Evolutionary conservation across 345 rosid genomes (phyloP).

Genomic region (Eucalyptus paniculata): DNA sequence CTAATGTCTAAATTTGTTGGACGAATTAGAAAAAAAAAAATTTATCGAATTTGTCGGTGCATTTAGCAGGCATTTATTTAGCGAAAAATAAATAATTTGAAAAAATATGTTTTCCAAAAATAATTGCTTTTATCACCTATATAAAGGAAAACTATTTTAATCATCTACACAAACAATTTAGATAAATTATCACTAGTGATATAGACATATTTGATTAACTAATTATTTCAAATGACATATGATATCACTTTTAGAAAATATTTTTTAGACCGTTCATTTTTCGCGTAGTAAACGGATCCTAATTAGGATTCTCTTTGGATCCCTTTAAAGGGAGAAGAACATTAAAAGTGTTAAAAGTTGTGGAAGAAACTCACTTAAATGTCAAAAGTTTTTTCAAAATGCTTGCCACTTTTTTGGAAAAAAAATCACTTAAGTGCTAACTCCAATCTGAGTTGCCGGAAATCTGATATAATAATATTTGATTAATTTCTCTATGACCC

Average conservation of each 20-base stretch:
- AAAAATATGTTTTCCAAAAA: background rate
- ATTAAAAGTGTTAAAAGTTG: rapidly evolving
- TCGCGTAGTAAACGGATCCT: rapidly evolving
- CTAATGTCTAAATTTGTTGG: background rate
- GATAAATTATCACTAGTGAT: background rate
- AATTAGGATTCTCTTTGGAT: no score
- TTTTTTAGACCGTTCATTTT: background rate
- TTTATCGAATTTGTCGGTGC: background rate
- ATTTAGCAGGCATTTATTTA: background rate
- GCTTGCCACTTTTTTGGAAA: no score
- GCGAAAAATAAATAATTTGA: background rate
- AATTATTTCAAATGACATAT: background rate
- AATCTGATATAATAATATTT: no score
- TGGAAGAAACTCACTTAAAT: rapidly evolving
- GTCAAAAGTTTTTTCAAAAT: rapidly evolving
- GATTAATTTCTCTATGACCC: no score
- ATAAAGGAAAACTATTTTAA: background rate
- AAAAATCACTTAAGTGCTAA: no score
- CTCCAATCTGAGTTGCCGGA: rapidly evolving
- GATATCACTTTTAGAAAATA: background rate
- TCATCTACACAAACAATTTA: background rate
- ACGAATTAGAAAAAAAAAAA: background rate
- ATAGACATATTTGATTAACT: background rate
- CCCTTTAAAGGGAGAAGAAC: no score
- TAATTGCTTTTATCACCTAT: background rate